Conservation (phyloP, 2,329 filamentous ascomycete species). For the Neophaeococcomyces mojaviensis region DNA sequence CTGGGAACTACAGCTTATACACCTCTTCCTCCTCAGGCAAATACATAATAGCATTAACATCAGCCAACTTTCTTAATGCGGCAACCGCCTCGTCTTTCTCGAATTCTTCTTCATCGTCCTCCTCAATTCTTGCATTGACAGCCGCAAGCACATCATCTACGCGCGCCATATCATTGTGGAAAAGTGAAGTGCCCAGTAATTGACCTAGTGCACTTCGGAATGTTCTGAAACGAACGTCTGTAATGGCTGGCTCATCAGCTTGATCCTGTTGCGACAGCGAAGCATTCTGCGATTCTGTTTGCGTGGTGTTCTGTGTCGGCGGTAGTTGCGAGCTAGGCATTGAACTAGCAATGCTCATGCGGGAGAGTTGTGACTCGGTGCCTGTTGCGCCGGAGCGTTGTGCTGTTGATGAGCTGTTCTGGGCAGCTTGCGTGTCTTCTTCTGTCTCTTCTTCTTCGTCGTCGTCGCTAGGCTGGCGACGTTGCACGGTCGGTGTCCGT, state of each 20-base stretch:
- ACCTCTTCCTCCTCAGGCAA: constrained; percentile 20
- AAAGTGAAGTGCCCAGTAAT: constrained; percentile 73
- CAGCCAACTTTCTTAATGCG: constrained; percentile 17
- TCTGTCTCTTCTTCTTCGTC: constrained; percentile 46
- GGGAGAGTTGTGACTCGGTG: constrained; percentile 30
- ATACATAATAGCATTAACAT: constrained; percentile 67
- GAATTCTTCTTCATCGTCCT: constrained; percentile 52
- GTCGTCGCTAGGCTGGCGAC: constrained; percentile 41
- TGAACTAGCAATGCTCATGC: constrained; percentile 66
- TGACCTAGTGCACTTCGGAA: constrained; percentile 80
- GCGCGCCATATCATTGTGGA: constrained; percentile 75
- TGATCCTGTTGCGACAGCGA: constrained; percentile 21
- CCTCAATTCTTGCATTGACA: constrained; percentile 62
- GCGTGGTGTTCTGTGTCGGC: constrained; percentile 29
- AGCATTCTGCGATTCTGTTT: constrained; percentile 27
- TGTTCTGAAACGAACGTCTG: constrained; percentile 60
- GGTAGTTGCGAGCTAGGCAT: constrained; percentile 68
- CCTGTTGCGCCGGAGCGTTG: constrained; percentile 29
- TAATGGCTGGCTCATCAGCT: constrained; percentile 55
- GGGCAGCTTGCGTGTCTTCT: constrained; percentile 46
- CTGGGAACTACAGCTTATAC: constrained; percentile 22
- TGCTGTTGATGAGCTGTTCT: constrained; percentile 33
- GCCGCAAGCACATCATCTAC: constrained; percentile 67
- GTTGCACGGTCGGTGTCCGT: constrained; percentile 22
- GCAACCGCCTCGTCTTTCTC: constrained; percentile 56